phyloP scores from a whole-genome alignment of 345 rosid genomes.

The Euphorbia pulcherrima region DNA sequence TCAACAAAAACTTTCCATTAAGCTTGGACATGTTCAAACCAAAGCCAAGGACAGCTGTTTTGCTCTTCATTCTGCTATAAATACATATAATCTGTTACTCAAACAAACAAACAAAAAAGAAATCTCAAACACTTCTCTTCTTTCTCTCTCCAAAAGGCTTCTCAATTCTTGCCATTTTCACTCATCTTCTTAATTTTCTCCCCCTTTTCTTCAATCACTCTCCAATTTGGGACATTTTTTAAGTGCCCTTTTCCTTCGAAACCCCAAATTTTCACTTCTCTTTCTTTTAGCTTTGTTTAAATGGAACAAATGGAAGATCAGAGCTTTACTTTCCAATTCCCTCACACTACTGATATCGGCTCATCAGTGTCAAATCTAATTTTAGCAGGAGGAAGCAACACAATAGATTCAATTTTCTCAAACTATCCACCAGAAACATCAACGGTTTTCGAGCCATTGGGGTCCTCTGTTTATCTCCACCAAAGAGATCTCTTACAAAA shows the following conservation, averaged over 20 bases:
- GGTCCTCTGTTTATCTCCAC: conserved; percentile 80
- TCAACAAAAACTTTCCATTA: not conserved
- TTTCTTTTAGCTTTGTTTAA: no score
- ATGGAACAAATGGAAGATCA: conserved; percentile 52
- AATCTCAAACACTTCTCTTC: not conserved
- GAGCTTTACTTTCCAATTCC: conserved; percentile 19
- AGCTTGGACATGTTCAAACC: no score
- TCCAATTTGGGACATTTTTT: no score
- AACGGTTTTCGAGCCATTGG: conserved; percentile 41
- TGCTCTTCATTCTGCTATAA: conserved; percentile 15
- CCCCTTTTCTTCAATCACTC: no score
- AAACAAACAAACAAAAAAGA: no score
- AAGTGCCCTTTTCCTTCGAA: no score
- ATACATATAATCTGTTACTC: no score
- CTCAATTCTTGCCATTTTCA: not conserved
- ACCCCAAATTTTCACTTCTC: no score
- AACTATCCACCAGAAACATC: conserved; percentile 32
- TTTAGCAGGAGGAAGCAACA: conserved; percentile 56
- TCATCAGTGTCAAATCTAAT: conserved; percentile 70
- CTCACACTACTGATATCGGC: conserved; percentile 36
- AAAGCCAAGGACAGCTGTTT: not conserved
- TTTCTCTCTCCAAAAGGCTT: not conserved
- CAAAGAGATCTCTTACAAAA: conserved; percentile 76
- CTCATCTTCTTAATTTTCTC: no score
- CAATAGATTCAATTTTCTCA: conserved; percentile 92